Evolutionary conservation across 805 yeast species (phyloP), one percentile per base, ranked within the genome.

Genomic region (Kazachstania martiniae): DNA sequence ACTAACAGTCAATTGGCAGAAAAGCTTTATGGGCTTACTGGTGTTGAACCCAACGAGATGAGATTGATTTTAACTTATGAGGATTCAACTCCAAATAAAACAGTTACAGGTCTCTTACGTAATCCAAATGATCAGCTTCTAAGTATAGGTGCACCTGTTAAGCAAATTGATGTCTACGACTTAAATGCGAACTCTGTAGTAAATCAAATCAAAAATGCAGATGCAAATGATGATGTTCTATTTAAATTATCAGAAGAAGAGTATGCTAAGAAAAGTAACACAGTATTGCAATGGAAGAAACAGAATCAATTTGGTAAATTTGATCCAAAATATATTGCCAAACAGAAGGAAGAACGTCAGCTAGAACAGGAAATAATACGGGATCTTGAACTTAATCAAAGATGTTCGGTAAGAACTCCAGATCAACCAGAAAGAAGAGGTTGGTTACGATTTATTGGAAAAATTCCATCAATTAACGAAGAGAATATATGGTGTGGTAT

Each of bases 231-330:
- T 8, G 42, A 40, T 10, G 26, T 29, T 3, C 12, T 33, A 14
- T 49, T 45, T 28, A 29, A 36, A 22, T 36, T 51, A 18, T 39
- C 50, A 10, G 58, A 49, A 17, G 52, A 50, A 25, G 54, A 44
- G n/a, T 54, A 87, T 53, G 75, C 67, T 19, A 61, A 61, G 29
- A 64, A 80, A 37, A 32, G 56, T 3, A 72, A 78, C 34, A 67
- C 89, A 0, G 93, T 83, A 2, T 64, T 77, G 35, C 68, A 67
- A 34, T 87, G 95, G 94, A 89, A 87, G 52, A 65, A 68, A 35
- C 61, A 66, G 19, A 68, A 80, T 40, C 57, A 71, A 36, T 58
- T 84, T 17, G 95, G 96, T 0, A 62, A 87, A 31, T 86, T 76
- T 44, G 73, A 79, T 40, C 81, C 85, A 0, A 49, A 58, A 4